Conservation (phyloP, 2,329 filamentous ascomycete genomes). For the Cadophora malorum region DNA sequence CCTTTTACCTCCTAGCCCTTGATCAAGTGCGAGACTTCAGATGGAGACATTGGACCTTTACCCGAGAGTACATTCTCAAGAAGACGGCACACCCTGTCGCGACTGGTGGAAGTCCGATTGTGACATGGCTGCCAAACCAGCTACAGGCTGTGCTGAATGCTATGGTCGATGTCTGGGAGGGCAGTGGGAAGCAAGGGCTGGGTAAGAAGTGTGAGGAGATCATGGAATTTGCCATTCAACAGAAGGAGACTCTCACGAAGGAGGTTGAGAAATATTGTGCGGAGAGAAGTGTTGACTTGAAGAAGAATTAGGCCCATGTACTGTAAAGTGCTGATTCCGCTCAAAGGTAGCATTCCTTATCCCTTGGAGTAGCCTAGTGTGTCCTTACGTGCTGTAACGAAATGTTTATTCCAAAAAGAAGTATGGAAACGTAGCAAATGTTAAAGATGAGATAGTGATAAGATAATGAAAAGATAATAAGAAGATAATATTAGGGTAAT, state of each 20-base stretch:
- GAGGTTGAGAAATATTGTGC: constrained; percentile 79
- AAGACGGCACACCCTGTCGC: constrained; percentile 77
- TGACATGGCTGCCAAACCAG: constrained; percentile 86
- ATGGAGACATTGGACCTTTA: constrained; percentile 87
- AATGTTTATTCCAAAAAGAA: too few relatives aligned
- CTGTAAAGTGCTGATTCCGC: not conserved
- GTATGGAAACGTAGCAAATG: too few relatives aligned
- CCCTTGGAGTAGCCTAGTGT: too few relatives aligned
- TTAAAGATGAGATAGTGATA: too few relatives aligned
- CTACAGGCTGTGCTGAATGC: constrained; percentile 74
- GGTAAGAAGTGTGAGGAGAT: constrained; percentile 59
- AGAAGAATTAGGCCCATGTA: not conserved
- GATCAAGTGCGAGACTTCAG: constrained; percentile 82
- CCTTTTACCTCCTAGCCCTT: constrained; percentile 69
- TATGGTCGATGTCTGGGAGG: constrained; percentile 65
- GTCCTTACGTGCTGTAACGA: too few relatives aligned
- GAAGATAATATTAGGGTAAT: too few relatives aligned
- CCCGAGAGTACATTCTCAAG: constrained; percentile 83
- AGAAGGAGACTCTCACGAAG: constrained; percentile 70
- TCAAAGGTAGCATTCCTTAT: not conserved
- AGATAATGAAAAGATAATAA: too few relatives aligned
- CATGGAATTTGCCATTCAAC: constrained; percentile 69
- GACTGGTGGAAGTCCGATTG: constrained; percentile 81
- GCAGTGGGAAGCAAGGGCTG: constrained; percentile 38
- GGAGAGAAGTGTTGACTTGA: constrained; percentile 53